A percentile compares a stretch with the other conserved stretches of the same genome.
Evolutionary conservation across 257 asterid species (phyloP).

Genomic region (Nemophila menziesii): DNA sequence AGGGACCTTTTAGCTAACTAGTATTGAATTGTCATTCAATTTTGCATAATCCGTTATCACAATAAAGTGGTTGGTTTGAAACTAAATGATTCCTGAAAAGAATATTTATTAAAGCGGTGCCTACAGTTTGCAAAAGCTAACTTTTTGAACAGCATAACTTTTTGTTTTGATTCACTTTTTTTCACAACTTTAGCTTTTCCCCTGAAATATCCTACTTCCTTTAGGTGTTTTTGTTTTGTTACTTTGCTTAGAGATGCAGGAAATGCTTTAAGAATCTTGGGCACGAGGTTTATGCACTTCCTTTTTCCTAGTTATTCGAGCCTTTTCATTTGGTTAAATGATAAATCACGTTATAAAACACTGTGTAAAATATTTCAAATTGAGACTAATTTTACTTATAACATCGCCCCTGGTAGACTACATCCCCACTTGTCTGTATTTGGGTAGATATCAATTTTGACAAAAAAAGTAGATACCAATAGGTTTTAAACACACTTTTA

Average conservation of each 20-base stretch:
- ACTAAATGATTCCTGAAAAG: background rate
- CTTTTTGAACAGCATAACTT: conserved; percentile 2
- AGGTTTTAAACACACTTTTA: no score
- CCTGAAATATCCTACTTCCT: conserved; percentile 12
- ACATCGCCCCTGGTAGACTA: no score
- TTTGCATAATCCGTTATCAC: conserved; percentile 1
- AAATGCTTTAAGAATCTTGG: background rate
- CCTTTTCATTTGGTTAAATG: no score
- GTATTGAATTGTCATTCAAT: conserved; percentile 26
- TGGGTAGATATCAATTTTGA: no score
- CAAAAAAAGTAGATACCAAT: no score
- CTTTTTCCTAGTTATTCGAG: no score
- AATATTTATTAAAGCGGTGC: background rate
- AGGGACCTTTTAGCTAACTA: conserved; percentile 29
- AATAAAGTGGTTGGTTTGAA: background rate
- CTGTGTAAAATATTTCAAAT: no score
- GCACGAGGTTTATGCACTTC: no score
- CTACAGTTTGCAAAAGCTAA: background rate
- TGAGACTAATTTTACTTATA: no score
- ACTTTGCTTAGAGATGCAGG: conserved; percentile 5
- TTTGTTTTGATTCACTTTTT: background rate
- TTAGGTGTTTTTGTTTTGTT: conserved; percentile 2
- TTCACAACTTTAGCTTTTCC: conserved; percentile 6
- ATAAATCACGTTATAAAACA: no score
- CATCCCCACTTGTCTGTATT: no score